Evolutionary conservation across 2,329 filamentous ascomycete species (phyloP).

Genomic region (Colletotrichum gigasporum): DNA sequence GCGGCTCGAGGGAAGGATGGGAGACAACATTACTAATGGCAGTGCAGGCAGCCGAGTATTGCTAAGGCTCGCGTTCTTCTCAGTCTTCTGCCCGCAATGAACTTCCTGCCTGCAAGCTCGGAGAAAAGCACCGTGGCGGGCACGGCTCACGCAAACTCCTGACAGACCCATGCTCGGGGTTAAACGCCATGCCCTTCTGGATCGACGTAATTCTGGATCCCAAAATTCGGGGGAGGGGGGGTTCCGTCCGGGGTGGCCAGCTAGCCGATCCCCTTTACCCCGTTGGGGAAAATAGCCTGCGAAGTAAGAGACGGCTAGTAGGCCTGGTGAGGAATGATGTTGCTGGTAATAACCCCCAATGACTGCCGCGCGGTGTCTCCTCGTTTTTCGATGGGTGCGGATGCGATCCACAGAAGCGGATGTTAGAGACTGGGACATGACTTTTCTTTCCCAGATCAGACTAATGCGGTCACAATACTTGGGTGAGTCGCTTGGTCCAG

Average conservation of each 20-base stretch:
- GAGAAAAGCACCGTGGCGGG: not conserved
- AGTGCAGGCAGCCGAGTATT: not conserved
- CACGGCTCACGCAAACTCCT: not conserved
- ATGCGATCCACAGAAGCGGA: not conserved
- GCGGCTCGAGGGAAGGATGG: not conserved
- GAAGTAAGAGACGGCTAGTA: not conserved
- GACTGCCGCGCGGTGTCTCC: not conserved
- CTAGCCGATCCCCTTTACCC: not conserved
- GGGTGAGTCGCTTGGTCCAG: not conserved
- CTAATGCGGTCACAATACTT: not conserved
- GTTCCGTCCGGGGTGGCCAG: not conserved
- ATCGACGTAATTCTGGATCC: constrained; percentile 6
- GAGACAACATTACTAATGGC: not conserved
- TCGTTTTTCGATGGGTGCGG: not conserved
- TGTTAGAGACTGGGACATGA: not conserved
- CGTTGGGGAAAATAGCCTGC: not conserved
- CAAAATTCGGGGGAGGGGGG: constrained; percentile 1
- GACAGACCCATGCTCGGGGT: constrained; percentile 16
- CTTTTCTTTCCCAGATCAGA: not conserved
- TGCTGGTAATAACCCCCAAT: not conserved
- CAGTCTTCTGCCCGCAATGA: not conserved
- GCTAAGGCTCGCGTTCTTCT: not conserved
- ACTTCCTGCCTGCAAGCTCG: not conserved
- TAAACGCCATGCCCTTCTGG: not conserved
- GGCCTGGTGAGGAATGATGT: not conserved